Base-by-base conservation (phyloP, 1,139 yeast species). In the Hemisphaericaspora xylofermentans region DNA sequence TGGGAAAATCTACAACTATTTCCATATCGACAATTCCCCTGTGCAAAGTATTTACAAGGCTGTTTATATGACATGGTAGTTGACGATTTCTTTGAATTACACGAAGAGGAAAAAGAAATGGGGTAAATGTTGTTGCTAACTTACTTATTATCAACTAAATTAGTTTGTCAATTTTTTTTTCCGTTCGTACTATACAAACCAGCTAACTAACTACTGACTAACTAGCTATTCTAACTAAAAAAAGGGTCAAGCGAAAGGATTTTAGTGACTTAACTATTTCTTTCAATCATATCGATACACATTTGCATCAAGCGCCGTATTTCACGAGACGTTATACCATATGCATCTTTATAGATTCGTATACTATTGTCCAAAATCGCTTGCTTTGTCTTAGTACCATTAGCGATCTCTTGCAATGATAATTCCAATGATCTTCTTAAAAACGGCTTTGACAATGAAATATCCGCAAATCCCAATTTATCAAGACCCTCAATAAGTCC, bases 401-500 rank as follows among this genome's bases (percentile, higher is more conserved):
- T 72, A 35, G 89, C 85, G 7, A 93, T 87, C 34, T 74, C 73
- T 44, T 72, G 78, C 55, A 94, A 69, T 39, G 80, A 76, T 13
- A 61, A 66, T 56, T 94, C 99, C 58, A 93, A 71, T 36, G 80
- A 80, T 46, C 85, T 83, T 42, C 99, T 70, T 47, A 93, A 65
- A 53, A 87, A 87, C 2, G 99, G 99, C 53, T 93, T 93, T 0
- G 96, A 84, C 44, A 94, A 68, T 1, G 96, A 87, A 39, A 80
- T 70, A 40, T 74, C 71, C 47, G 82, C 84, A 40, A 88, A 75
- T 8, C 86, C 89, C 48, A 94, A 79, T 33, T 76, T 74, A 45
- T 88, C 89, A 59, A 93, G 89, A 1, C 96, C 97, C 55, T 85
- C 94, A 19, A 89, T 93, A 9, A 94, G 66, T 0, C 95, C 93